These are phyloP conservation scores for Chaetomiaceae sp. DNA, from an alignment of 2,329 filamentous ascomycete genomes.

Conservation along the genomic window DNA sequence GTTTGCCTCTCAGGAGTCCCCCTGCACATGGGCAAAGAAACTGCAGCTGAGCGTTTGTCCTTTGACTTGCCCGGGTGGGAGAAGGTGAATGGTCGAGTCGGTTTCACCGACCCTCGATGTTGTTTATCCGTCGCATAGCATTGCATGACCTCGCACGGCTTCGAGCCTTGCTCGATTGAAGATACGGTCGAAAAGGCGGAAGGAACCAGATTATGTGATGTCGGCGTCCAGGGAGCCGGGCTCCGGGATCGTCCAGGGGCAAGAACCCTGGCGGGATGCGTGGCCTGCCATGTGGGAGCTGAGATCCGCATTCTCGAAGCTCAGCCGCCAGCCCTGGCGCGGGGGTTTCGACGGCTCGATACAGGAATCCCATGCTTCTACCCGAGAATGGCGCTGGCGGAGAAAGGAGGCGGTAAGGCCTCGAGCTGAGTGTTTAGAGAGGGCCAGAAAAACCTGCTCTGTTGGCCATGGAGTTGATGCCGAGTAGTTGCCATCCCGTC, in stretches of 20 bases:
- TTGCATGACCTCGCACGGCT: constrained; percentile 3
- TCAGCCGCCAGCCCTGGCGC: constrained; percentile 7
- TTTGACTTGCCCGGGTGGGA: no score
- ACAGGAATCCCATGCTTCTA: constrained; percentile 20
- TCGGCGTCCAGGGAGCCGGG: neutral
- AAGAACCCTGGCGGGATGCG: neutral
- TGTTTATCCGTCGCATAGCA: constrained; percentile 3
- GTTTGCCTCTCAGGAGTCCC: neutral
- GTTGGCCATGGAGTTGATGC: no score
- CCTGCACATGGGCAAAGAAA: neutral
- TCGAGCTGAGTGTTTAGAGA: neutral
- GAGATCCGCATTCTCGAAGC: constrained; percentile 21
- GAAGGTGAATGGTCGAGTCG: neutral
- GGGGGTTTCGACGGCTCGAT: constrained; percentile 9
- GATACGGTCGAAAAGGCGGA: neutral
- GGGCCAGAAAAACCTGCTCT: no score
- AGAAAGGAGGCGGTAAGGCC: neutral
- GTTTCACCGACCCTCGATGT: neutral
- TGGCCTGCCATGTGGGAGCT: constrained; percentile 8
- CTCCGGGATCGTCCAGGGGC: neutral
- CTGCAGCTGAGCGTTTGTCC: neutral
- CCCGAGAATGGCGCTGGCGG: constrained; percentile 10
- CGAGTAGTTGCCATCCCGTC: no score
- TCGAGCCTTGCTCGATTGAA: neutral
- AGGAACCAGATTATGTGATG: no score